phyloP scores from a whole-genome alignment of 208 protist genomes.

The Acanthamoeba royreba region DNA sequence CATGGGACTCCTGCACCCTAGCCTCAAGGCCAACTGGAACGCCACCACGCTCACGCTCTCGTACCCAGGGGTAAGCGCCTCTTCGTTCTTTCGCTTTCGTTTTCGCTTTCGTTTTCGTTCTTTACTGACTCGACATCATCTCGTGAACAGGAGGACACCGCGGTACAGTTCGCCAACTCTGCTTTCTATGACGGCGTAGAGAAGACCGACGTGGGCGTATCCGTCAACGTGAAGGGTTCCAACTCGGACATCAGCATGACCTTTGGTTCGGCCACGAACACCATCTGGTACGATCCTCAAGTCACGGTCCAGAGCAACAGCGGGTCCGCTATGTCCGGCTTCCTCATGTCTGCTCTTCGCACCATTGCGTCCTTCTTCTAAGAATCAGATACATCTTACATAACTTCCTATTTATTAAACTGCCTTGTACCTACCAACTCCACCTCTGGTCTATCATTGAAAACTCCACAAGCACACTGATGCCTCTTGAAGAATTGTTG shows the following conservation, averaged over 20 bases:
- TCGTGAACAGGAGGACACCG: not conserved
- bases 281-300: not conserved
- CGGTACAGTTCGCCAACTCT: not conserved
- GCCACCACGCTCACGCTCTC: not conserved
- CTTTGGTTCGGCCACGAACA: not conserved
- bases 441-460: no score
- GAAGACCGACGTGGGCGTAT: not conserved
- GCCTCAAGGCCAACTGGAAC: not conserved
- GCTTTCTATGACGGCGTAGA: not conserved
- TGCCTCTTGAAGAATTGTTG: no score
- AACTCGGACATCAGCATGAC: not conserved
- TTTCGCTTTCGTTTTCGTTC: not conserved
- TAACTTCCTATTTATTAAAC: no score
- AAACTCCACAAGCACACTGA: no score
- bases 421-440: no score
- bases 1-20: not conserved
- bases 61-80: not conserved
- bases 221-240: not conserved
- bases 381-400: no score
- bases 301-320: no score
- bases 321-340: no score
- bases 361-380: no score
- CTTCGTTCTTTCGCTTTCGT: not conserved
- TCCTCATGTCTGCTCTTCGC: no score
- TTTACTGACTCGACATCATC: no score